Evolutionary conservation across 2,329 filamentous ascomycete species (phyloP), one percentile per base, ranked within the genome.

Genomic region (Penicillium concentricum): DNA sequence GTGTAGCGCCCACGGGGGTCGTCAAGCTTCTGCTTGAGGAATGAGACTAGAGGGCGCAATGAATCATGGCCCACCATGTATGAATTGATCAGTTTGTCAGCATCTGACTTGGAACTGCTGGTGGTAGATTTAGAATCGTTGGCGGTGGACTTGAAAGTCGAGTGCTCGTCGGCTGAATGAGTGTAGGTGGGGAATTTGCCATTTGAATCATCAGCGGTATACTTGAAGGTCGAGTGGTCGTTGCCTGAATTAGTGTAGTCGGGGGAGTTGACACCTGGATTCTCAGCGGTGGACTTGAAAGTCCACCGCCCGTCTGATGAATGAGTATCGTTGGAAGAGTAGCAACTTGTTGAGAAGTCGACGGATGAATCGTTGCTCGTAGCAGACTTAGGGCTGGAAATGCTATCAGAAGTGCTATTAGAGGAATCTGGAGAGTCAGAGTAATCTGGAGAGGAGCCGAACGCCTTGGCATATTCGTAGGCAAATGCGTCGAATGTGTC

Each of bases 11-110:
- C 58, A 18, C 50, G 58, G 16, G 56, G 44, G 16, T 68, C 56
- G 32, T 57, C 47, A 32, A 73, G 61, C 47, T 72, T 73, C 5
- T 49, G 24, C 18, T 58, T 52, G 52, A 72, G 68, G 56, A 64
- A 67, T 1, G 65, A 61, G 10, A 67, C 43, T 18, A 73, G 66
- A 5, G 61, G 58, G 9, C 34, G 38, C n/a, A 66, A 22, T 20
- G 57, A 38, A 15, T 47, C 56, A 13, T 50, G 38, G 20, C 15
- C 46, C 38, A 30, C 41, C 20, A 45, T 12, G 20, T 28, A 24
- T 8, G 34, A 28, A 13, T 41, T 24, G 12, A 28, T 39, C 26
- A 46, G n/a, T 28, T 45, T 35, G 9, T 55, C 22, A 18, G 44
- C 46, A 24, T 34, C 26, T 30, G 28, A 18, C 0, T 20, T n/a